phyloP scores from a whole-genome alignment of 116 monocot genomes.

The Iris pallida region DNA sequence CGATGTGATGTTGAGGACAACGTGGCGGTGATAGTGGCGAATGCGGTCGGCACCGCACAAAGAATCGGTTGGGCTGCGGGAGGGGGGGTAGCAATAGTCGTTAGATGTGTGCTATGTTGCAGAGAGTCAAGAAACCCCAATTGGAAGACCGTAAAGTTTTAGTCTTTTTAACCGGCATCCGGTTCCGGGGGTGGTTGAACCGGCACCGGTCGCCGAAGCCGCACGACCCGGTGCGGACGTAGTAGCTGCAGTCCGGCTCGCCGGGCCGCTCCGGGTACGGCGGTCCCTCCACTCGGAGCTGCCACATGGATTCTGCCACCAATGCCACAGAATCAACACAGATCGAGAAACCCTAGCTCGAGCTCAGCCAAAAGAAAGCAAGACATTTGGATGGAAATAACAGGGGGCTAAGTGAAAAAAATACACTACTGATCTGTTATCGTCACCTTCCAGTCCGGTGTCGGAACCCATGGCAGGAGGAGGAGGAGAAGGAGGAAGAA shows the following conservation, averaged over 20 bases:
- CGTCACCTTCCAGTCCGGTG: constrained; percentile 3
- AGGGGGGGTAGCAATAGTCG: too few species aligned
- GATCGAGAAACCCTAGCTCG: constrained; percentile 5
- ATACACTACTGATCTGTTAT: too few species aligned
- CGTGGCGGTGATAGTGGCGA: too few species aligned
- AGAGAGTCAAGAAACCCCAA: neutral
- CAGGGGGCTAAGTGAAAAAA: neutral
- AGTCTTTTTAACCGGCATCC: neutral
- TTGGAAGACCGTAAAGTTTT: neutral
- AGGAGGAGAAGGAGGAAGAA: neutral
- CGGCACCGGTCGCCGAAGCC: constrained; percentile 83
- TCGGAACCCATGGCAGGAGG: constrained; percentile 9
- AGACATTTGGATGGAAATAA: neutral
- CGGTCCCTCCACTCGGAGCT: constrained; percentile 39
- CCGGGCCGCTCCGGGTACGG: constrained; percentile 74
- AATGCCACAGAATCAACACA: constrained; percentile 6
- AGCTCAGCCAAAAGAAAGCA: neutral
- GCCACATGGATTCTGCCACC: constrained; percentile 68
- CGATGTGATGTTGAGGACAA: too few species aligned
- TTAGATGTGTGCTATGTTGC: too few species aligned
- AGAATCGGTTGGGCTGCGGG: too few species aligned
- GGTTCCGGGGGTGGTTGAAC: constrained; percentile 84
- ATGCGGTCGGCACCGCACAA: too few species aligned
- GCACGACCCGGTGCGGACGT: constrained; percentile 76
- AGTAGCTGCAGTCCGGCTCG: constrained; percentile 70